Percentiles rank a stretch among this genome's conserved stretches.
Evolutionary conservation across 2,329 filamentous ascomycete genomes (phyloP).

Genomic region (Trichoderma atroviride): DNA sequence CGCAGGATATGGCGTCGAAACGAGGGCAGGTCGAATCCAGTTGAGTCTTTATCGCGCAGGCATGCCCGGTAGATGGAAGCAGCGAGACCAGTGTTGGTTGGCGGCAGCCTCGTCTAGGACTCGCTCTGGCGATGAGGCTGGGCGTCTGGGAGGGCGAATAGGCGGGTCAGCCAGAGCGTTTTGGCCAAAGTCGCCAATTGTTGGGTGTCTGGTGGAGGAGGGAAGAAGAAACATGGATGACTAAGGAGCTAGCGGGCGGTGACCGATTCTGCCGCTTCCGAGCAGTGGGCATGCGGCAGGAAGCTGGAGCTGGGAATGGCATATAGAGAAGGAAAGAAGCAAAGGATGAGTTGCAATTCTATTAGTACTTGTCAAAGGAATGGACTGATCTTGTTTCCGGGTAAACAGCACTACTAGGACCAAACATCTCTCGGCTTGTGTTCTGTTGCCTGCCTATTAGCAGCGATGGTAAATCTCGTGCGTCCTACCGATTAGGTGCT

Average conservation of each 20-base stretch:
- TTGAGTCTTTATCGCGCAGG: neutral
- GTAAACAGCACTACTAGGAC: no score
- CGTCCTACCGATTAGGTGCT: neutral
- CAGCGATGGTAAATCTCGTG: neutral
- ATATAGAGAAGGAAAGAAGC: neutral
- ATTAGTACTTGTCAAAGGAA: neutral
- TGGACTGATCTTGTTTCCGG: neutral
- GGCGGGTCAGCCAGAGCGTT: neutral
- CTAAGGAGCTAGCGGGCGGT: constrained; percentile 28
- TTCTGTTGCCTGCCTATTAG: neutral
- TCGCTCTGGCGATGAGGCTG: constrained; percentile 21
- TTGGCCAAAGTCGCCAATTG: constrained; percentile 19
- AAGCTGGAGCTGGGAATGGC: neutral
- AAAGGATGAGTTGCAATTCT: neutral
- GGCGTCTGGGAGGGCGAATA: neutral
- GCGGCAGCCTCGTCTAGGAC: constrained; percentile 19
- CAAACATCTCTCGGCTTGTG: neutral
- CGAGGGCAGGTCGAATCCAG: neutral
- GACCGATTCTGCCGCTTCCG: constrained; percentile 34
- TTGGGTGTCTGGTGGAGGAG: constrained; percentile 9
- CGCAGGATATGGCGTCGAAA: neutral
- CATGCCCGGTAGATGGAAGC: constrained; percentile 1
- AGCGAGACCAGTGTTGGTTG: constrained; percentile 5
- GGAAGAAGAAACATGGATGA: neutral
- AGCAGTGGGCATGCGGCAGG: neutral